Evolutionary conservation across 805 yeast genomes (phyloP), one percentile per base, ranked within the genome.

Genomic region (Scheffersomyces coipomensis): DNA sequence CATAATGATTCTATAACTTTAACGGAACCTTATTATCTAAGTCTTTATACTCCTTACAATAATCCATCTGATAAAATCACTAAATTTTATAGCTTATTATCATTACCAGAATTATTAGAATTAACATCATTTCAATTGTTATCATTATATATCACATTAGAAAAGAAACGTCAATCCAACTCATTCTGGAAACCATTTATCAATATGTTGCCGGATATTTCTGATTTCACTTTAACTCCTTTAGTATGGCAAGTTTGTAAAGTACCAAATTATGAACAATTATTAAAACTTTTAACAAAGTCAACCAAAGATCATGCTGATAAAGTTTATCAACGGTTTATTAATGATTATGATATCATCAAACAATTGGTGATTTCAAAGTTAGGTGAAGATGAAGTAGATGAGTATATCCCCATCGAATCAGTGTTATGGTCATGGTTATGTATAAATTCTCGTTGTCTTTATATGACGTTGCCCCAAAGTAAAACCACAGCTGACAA

Each of bases 371-470:
- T 59, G 7, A 19, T 18, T 18, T 5, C 16, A 18, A 38, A 35
- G 24, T 3, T 2, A 24, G 7, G 23, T 27, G 29, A 27, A 13
- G 19, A n/a, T n/a, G 12, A 23, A 18, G 34, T 12, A n/a, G 37
- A 11, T 21, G n/a, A n/a, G n/a, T 19, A 27, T 13, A 15, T 62
- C 2, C 39, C 60, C 2, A 38, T 46, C 5, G 48, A 55, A 4
- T 49, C 53, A 3, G 83, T 75, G 48, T 51, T 82, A 9, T 80
- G 88, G 78, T 78, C 85, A 0, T 91, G 96, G 95, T 71, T 86
- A 51, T 82, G 91, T 52, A 86, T 90, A 40, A 91, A 93, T 56
- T 84, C 97, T 2, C 81, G 99, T 63, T 91, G 98, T 58, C 67
- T 91, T 5, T 90, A 88, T 57, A 81, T 83, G 82, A 73, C 76